Conservation (phyloP, 495 filamentous ascomycete genomes). For the Aspergillus bertholletiae region DNA sequence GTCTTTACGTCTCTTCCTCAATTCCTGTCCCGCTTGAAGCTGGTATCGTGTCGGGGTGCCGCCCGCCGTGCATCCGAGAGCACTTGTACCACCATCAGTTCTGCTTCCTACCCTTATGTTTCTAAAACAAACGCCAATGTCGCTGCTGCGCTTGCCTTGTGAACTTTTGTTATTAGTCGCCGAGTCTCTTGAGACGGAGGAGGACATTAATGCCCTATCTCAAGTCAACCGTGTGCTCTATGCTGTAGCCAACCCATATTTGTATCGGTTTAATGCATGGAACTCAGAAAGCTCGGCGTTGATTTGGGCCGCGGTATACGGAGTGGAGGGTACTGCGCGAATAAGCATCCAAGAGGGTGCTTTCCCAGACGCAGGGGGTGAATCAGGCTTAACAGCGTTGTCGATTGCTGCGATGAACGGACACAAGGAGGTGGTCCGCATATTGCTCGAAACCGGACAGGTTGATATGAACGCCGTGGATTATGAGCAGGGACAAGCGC, state of each 20-base stretch:
- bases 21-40: not conserved
- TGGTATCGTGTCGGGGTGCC: not conserved
- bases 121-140: not conserved
- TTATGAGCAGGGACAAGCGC: not conserved
- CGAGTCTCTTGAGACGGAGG: slow-evolving; percentile 16
- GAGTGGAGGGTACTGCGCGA: not conserved
- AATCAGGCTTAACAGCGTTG: not conserved
- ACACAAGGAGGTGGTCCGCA: not conserved
- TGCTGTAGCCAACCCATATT: slow-evolving; percentile 17
- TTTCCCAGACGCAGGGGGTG: slow-evolving; percentile 1
- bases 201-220: slow-evolving; percentile 25
- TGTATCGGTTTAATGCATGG: slow-evolving; percentile 23
- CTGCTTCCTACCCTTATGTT: not conserved
- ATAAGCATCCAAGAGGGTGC: not conserved
- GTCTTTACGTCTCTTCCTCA: not conserved
- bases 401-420: not conserved
- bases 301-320: slow-evolving; percentile 18
- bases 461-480: not conserved
- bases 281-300: slow-evolving; percentile 18
- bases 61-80: not conserved
- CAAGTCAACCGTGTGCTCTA: slow-evolving; percentile 19
- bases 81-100: not conserved
- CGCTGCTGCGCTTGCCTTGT: slow-evolving; percentile 15
- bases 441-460: not conserved
- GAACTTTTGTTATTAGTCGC: slow-evolving; percentile 23